Conservation (phyloP, 305 asterid species). For the Fraxinus sp. region DNA sequence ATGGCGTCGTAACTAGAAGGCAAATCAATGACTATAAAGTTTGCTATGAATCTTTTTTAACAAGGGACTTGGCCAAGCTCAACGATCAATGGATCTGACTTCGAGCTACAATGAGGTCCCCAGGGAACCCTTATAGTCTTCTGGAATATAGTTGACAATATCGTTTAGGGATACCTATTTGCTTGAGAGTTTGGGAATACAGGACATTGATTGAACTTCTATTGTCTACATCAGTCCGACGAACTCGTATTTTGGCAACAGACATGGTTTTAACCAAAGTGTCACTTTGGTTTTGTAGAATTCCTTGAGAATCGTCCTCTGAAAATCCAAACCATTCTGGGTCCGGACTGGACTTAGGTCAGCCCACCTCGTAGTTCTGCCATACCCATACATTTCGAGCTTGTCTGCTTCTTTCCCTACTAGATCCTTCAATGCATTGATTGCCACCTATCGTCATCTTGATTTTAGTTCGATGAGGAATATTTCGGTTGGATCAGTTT, state of each 20-base stretch:
- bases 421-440: neutral
- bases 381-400: neutral
- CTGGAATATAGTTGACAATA: neutral
- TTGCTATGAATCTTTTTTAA: neutral
- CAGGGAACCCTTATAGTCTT: neutral
- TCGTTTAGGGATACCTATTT: neutral
- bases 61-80: neutral
- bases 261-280: neutral
- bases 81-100: neutral
- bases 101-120: neutral
- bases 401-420: no score
- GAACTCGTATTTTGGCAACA: neutral
- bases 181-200: neutral
- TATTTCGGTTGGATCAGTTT: no score
- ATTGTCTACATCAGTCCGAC: neutral
- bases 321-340: no score
- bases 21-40: neutral
- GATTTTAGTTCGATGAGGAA: no score
- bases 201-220: neutral
- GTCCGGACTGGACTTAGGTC: neutral
- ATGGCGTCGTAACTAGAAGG: neutral
- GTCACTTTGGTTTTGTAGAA: neutral
- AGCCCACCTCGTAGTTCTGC: neutral
- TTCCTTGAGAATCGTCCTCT: neutral
- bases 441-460: neutral